Percentiles rank a stretch among this genome's conserved stretches.
Conservation (phyloP, 2,329 filamentous ascomycete genomes). For the Fusarium setosum region DNA sequence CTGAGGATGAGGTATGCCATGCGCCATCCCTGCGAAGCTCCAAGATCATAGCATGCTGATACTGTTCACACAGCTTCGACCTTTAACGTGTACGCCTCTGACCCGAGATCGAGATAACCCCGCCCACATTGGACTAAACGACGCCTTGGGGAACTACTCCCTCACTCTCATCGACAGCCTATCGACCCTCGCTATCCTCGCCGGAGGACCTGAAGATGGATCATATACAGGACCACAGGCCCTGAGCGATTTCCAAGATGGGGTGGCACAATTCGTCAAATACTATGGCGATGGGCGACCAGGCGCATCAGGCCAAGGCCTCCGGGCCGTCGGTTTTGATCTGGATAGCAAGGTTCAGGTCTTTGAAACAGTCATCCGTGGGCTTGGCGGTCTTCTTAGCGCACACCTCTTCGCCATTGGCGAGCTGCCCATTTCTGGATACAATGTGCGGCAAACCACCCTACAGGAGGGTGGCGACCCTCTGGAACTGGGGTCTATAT, state of each 20-base stretch:
- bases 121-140: conserved; percentile 87
- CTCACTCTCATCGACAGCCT: conserved; percentile 95
- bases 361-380: conserved; percentile 96
- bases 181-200: conserved; percentile 92
- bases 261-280: conserved; percentile 78
- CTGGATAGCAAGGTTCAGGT: conserved; percentile 98
- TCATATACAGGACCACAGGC: conserved; percentile 58
- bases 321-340: conserved; percentile 85
- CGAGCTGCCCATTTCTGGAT: conserved; percentile 87
- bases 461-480: conserved; percentile 49
- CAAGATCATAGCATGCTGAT: conserved; percentile 27
- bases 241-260: conserved; percentile 81
- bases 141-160: conserved; percentile 97
- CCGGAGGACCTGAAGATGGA: conserved; percentile 71
- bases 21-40: neutral
- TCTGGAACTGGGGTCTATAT: conserved; percentile 65
- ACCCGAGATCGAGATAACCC: conserved; percentile 86
- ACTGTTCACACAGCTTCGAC: conserved; percentile 71
- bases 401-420: conserved; percentile 94
- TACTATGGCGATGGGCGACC: conserved; percentile 88
- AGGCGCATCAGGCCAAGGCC: conserved; percentile 75
- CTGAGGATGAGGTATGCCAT: conserved; percentile 81
- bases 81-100: conserved; percentile 84
- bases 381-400: conserved; percentile 89
- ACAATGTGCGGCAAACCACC: conserved; percentile 62